Evolutionary conservation across 495 filamentous ascomycete species (phyloP), one percentile per base, ranked within the genome.

Genomic region (Neurospora sp.): DNA sequence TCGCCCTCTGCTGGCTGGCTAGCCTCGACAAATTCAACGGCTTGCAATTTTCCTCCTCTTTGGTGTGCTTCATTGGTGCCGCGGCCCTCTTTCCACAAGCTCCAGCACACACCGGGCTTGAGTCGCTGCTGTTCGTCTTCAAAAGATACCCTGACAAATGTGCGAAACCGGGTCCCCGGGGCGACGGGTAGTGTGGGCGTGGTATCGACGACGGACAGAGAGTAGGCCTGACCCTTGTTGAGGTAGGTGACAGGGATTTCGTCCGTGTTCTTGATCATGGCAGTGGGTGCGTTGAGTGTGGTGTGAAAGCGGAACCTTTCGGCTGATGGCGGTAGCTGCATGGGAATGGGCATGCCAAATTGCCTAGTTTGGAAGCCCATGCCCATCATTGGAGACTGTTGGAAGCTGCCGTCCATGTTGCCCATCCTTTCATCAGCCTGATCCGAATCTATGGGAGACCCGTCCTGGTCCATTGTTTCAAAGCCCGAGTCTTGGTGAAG

Each of bases 191-290:
- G 68, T 6, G 77, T 61, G 1, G 80, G 79, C 10, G 80, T 81
- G 9, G 90, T 93, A 79, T 99, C 96, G 44, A 91, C 82, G 41
- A 99, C 86, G 1, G 90, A 89, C 3, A 99, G 79, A 1, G 89
- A 89, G 80, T 98, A 99, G 27, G 92, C 91, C 82, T 98, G 95
- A 10, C 94, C 94, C 82, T 99, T 99, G 81, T 99, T 98, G 16
- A 99, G 88, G 79, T 99, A 99, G 0, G 94, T 97, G 16, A 98
- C 89, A 0, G 96, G 96, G 53, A 97, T 94, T 78, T 98, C 96
- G 68, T 93, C 90, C 4, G 88, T 78, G 74, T 92, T 87, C 78
- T 91, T 96, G 75, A 97, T 89, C 95, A 98, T 98, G n/a, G 95
- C 95, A 2, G 95, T 98, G 16, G 94, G 93, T 1, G 95, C 96